Evolutionary conservation across 306 rosid genomes (phyloP), one percentile per base, ranked within the genome.

Genomic region (Benincasa hispida): DNA sequence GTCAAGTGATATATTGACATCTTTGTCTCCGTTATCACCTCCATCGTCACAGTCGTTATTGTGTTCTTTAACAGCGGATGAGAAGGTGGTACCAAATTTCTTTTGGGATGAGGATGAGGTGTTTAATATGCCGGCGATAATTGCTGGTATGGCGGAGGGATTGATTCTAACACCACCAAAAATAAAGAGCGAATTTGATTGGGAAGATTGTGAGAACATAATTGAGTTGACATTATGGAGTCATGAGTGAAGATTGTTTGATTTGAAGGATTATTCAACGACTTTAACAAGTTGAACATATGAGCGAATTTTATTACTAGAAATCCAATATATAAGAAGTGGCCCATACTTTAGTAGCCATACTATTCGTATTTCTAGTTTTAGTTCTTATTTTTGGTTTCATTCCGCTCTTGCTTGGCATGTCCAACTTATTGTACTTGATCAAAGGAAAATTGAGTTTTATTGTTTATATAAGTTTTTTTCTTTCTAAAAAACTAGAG

Each of bases 101-200:
- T 5, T 12, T 25, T 27, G 18, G 30, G 89, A 86, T 5, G 87
- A 83, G 79, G 89, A 79, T 56, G 89, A 76, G 80, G 48, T 86
- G 83, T 86, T 81, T 74, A 83, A 86, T 79, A 83, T 81, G 87
- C 89, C 83, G 13, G 81, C 50, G 50, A 72, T 86, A 42, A 77
- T 86, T n/a, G 81, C 79, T 3, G 77, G 81, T 42, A 22, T 86
- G 86, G 89, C 89, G 1, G 89, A 86, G 68, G 89, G 89, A 6
- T 76, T 86, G 86, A 86, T 86, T 10, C 54, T 86, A 41, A 86
- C 86, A 3, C 89, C 89, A 13, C 83, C 72, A 2, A 79, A 76
- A 42, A 51, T 86, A 87, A 59, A 81, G 25, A 86, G 18, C 37
- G 87, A 80, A 4, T 86, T 86, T 19, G 45, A 34, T 55, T 86